Evolutionary conservation across 768 basidiomycete genomes (phyloP).

Genomic region (Panaeolus cyanescens): DNA sequence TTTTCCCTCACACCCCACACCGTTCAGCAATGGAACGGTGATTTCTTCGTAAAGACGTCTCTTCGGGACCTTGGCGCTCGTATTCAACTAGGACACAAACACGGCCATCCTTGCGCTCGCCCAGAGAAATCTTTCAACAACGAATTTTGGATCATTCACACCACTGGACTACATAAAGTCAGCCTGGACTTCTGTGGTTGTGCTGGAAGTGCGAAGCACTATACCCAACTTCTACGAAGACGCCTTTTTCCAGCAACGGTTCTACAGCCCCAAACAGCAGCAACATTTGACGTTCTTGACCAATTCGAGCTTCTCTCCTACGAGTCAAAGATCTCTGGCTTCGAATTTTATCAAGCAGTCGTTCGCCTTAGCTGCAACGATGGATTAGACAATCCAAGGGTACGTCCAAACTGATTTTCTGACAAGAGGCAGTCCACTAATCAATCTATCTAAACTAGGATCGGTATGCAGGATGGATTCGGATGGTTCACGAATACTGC

Average conservation of each 20-base stretch:
- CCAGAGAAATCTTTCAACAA: slow-evolving; percentile 3
- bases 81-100: slow-evolving; percentile 16
- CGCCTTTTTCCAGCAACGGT: slow-evolving; percentile 28
- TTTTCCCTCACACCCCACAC: no score
- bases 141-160: slow-evolving; percentile 18
- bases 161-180: slow-evolving; percentile 26
- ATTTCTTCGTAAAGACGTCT: slow-evolving; percentile 6
- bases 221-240: slow-evolving; percentile 22
- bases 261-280: slow-evolving; percentile 19
- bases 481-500: slow-evolving; percentile 23
- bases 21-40: slow-evolving; percentile 1
- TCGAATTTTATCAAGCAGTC: slow-evolving; percentile 24
- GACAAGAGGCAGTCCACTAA: no score
- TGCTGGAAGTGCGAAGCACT: slow-evolving; percentile 8
- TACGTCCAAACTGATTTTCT: background rate
- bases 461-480: slow-evolving; percentile 19
- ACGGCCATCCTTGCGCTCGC: slow-evolving; percentile 15
- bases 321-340: slow-evolving; percentile 23
- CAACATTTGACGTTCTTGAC: slow-evolving; percentile 22
- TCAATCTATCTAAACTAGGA: slow-evolving; percentile 16
- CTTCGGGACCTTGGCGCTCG: slow-evolving; percentile 10
- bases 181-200: slow-evolving; percentile 25
- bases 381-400: slow-evolving; percentile 17
- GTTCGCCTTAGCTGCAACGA: slow-evolving; percentile 21
- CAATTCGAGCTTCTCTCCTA: slow-evolving; percentile 24